A percentile compares a stretch with the other conserved stretches of the same genome.
These are phyloP conservation scores for Sporothrix humicola DNA, from an alignment of 2,329 filamentous ascomycete genomes.

Conservation along the genomic window DNA sequence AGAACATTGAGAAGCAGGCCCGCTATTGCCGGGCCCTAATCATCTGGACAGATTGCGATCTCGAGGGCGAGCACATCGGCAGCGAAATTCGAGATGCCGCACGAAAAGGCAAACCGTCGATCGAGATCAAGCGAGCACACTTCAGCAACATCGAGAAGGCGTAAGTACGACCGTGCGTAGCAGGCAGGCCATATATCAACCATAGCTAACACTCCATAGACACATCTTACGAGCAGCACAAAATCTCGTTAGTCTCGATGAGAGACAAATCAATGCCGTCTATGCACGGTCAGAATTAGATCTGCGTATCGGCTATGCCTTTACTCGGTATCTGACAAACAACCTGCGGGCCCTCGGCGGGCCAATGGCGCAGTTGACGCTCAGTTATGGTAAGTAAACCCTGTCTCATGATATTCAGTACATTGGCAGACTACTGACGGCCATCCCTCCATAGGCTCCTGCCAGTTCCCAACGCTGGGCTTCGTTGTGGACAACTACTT, in stretches of 20 bases:
- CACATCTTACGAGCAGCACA: constrained; percentile 86
- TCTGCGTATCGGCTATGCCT: constrained; percentile 87
- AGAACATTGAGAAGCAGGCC: constrained; percentile 84
- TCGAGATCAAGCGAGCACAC: constrained; percentile 82
- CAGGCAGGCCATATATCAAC: neutral
- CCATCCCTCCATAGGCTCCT: no score
- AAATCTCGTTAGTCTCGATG: constrained; percentile 77
- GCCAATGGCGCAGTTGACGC: constrained; percentile 65
- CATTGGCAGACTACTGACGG: no score
- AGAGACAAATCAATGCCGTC: constrained; percentile 85
- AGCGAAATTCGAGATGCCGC: constrained; percentile 87
- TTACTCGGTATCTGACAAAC: constrained; percentile 85
- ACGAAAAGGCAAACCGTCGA: constrained; percentile 69
- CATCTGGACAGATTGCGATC: constrained; percentile 99
- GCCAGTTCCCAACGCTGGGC: constrained; percentile 94
- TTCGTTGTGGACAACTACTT: constrained; percentile 98
- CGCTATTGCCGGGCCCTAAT: constrained; percentile 75
- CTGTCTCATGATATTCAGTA: no score
- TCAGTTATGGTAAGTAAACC: constrained; percentile 84
- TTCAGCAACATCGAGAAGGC: constrained; percentile 97
- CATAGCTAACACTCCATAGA: constrained; percentile 50
- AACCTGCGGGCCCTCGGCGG: constrained; percentile 75
- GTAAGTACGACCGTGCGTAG: constrained; percentile 52
- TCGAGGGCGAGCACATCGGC: constrained; percentile 96
- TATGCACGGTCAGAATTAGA: constrained; percentile 89